These are phyloP conservation scores for Globisporangium solare DNA, from an alignment of 352 stramenopile genomes.

Conservation along the genomic window DNA sequence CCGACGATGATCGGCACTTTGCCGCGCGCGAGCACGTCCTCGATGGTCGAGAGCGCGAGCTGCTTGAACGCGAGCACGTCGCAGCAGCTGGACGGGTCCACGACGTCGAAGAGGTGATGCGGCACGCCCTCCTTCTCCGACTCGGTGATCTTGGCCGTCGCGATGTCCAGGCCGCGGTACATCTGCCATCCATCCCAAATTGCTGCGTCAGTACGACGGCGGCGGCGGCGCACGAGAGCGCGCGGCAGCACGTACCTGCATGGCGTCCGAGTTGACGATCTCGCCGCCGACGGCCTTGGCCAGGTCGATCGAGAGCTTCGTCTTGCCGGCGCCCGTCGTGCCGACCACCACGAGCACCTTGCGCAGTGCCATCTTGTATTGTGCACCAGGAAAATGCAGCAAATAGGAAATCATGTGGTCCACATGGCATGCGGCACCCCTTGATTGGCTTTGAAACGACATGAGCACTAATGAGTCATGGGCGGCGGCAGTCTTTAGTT, in stretches of 20 bases:
- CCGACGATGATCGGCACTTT: slow-evolving; percentile 90
- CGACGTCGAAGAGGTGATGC: slow-evolving; percentile 86
- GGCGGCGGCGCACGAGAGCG: neutral
- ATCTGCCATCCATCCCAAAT: slow-evolving; percentile 41
- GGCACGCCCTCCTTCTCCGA: slow-evolving; percentile 86
- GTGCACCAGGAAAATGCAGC: no score
- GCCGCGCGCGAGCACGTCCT: slow-evolving; percentile 79
- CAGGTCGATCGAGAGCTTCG: slow-evolving; percentile 90
- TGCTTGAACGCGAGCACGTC: slow-evolving; percentile 85
- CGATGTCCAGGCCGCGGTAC: slow-evolving; percentile 87
- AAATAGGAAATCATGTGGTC: slow-evolving; percentile 14
- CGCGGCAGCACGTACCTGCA: slow-evolving; percentile 49
- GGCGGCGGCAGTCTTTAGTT: no score
- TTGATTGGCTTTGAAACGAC: slow-evolving; percentile 10
- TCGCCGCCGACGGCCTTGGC: slow-evolving; percentile 85
- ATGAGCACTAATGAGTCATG: no score
- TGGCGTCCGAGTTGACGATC: slow-evolving; percentile 90
- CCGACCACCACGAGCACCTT: slow-evolving; percentile 88
- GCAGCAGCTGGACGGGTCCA: slow-evolving; percentile 69
- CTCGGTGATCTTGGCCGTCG: slow-evolving; percentile 84
- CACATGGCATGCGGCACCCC: slow-evolving; percentile 12
- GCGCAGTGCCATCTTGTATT: slow-evolving; percentile 34
- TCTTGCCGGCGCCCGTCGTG: slow-evolving; percentile 90
- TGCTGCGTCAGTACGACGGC: neutral
- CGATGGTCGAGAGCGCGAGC: slow-evolving; percentile 63